Evolutionary conservation across 1,284 basidiomycete genomes (phyloP).

Genomic region (Kalmanozyma brasiliensis): DNA sequence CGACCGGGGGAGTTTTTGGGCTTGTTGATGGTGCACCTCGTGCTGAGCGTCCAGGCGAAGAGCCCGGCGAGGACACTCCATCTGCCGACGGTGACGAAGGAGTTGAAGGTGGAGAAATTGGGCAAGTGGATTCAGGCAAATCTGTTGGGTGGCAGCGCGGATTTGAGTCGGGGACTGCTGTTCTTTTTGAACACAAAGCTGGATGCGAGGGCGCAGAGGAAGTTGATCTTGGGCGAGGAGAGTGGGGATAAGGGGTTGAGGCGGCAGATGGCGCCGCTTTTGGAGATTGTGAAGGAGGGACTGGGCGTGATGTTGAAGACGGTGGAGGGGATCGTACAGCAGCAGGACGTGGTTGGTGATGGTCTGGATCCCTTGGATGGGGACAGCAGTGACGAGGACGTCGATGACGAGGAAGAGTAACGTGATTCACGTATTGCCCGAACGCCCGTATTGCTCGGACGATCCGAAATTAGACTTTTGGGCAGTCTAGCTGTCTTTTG

Average conservation of each 20-base stretch:
- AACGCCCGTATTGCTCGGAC: no score
- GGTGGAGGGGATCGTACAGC: slow-evolving; percentile 36
- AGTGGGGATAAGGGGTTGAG: slow-evolving; percentile 3
- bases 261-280: slow-evolving; percentile 11
- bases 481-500: no score
- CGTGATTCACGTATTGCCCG: no score
- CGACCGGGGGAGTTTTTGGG: slow-evolving; percentile 48
- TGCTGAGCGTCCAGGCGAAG: slow-evolving; percentile 51
- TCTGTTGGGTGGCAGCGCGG: slow-evolving; percentile 41
- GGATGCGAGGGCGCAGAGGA: slow-evolving; percentile 20
- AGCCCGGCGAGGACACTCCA: slow-evolving; percentile 42
- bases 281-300: slow-evolving; percentile 22
- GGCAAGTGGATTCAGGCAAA: slow-evolving; percentile 33
- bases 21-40: slow-evolving; percentile 47
- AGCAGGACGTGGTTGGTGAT: slow-evolving; percentile 14
- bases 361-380: background rate
- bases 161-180: slow-evolving; percentile 53
- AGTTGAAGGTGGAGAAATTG: slow-evolving; percentile 12
- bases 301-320: slow-evolving; percentile 7
- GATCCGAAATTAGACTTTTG: no score
- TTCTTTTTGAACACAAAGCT: slow-evolving; percentile 50
- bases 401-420: slow-evolving; percentile 14
- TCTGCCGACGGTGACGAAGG: slow-evolving; percentile 15
- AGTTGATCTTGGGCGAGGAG: slow-evolving; percentile 30
- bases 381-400: slow-evolving; percentile 6